Evolutionary conservation across 352 stramenopile genomes (phyloP).

Genomic region (Sclerospora graminicola): DNA sequence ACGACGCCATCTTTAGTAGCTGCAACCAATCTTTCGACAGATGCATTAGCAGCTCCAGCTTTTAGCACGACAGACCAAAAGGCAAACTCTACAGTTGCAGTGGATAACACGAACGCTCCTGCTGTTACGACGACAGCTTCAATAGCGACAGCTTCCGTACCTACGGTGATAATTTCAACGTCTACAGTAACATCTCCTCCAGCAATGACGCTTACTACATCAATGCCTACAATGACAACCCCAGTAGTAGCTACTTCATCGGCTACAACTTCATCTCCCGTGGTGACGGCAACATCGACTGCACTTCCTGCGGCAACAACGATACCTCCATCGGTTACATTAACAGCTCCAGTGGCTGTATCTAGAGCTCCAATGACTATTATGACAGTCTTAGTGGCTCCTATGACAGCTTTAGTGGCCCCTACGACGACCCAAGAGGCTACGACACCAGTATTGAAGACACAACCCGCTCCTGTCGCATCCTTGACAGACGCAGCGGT

Average conservation of each 20-base stretch:
- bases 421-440: not conserved
- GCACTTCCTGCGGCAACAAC: not conserved
- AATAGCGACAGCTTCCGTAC: not conserved
- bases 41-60: not conserved
- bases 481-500: too few species aligned
- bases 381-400: not conserved
- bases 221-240: not conserved
- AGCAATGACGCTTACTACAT: not conserved
- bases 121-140: not conserved
- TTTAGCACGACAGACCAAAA: too few species aligned
- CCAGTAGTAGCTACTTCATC: not conserved
- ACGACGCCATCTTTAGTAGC: not conserved
- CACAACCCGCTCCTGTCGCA: too few species aligned
- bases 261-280: not conserved
- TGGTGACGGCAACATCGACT: not conserved
- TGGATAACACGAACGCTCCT: not conserved
- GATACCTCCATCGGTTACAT: not conserved
- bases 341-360: not conserved
- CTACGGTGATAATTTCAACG: not conserved
- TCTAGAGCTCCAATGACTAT: not conserved
- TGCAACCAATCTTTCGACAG: too few species aligned
- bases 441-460: not conserved
- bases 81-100: not conserved
- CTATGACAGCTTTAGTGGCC: not conserved
- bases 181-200: not conserved